Base-by-base conservation (phyloP, 345 rosid genomes). In the Eucalyptus erythrocorys region DNA sequence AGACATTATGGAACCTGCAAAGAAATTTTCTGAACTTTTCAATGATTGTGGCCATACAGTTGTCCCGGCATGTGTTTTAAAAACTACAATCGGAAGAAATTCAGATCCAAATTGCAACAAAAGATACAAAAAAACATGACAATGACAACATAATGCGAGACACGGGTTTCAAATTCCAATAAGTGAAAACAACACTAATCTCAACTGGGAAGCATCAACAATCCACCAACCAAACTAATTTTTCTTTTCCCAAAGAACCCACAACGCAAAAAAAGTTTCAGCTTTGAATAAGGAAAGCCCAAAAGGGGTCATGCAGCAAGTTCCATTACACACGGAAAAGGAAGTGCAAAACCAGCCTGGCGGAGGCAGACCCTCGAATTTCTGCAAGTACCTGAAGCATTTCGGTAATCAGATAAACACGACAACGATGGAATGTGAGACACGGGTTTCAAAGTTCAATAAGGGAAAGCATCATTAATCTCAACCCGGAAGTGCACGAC, bases 1-100 rank as follows among this genome's bases (percentile, higher is more conserved):
- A 93, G 99, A 97, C 99, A 97, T 97, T 92, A 85, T 82, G 88
- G 86, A 90, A 92, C 91, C 94, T 94, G 87, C 82, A 45, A 53
- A 51, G 27, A 22, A 43, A 86, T 34, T 22, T 37, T 21, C 30
- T 34, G 10, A 68, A 53, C 10, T n/a, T 34, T 30, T 50, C 40
- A 34, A 57, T 32, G 87, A 50, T n/a, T 32, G 17, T 17, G 32
- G 66, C 82, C 82, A 40, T 21, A 10, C 2, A 3, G 30, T 40
- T 40, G 15, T 76, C 47, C 84, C 5, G 1, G 30, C 30, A 76
- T 40, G 84, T 76, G 84, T 40, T 21, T 16, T 21, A 42, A 76
- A 76, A 40, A 76, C 47, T 40, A 76, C 42, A 76, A 40, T 76
- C 30, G 9, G 13, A 76, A 76, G 47, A 76, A 76, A 76, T 76